phyloP scores from a whole-genome alignment of 2,329 filamentous ascomycete species.

The Fusarium drepaniforme region DNA sequence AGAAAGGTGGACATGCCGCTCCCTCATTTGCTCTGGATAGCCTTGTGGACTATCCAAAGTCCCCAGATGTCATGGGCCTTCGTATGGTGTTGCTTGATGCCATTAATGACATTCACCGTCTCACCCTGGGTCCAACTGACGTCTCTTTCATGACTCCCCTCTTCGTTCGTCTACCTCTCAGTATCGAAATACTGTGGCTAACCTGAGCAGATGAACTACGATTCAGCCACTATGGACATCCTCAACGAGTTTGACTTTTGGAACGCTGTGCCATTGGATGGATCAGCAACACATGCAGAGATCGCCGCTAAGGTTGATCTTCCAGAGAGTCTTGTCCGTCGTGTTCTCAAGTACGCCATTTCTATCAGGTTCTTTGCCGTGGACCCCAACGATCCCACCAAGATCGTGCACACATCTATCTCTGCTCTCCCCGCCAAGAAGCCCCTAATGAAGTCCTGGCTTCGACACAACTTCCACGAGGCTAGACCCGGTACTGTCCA shows the following conservation, averaged over 20 bases:
- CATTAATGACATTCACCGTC: slow-evolving; percentile 14
- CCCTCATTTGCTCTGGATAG: slow-evolving; percentile 21
- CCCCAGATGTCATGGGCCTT: slow-evolving; percentile 23
- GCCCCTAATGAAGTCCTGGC: slow-evolving; percentile 5
- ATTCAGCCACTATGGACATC: slow-evolving; percentile 21
- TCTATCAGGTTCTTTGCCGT: slow-evolving; percentile 52
- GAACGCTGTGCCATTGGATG: slow-evolving; percentile 38
- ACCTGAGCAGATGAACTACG: slow-evolving; percentile 8
- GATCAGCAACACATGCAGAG: slow-evolving; percentile 30
- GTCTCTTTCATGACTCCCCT: slow-evolving; percentile 7
- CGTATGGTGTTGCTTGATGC: slow-evolving; percentile 26
- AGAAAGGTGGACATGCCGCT: slow-evolving; percentile 9
- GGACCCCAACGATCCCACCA: background rate
- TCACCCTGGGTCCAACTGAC: slow-evolving; percentile 26
- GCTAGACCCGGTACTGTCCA: slow-evolving; percentile 47
- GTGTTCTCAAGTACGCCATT: slow-evolving; percentile 52
- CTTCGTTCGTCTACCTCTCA: slow-evolving; percentile 3
- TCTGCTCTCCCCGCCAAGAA: slow-evolving; percentile 41
- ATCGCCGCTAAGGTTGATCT: slow-evolving; percentile 50
- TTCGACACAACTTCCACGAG: slow-evolving; percentile 51
- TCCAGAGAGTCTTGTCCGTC: slow-evolving; percentile 51
- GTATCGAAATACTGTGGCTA: background rate
- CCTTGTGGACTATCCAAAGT: slow-evolving; percentile 16
- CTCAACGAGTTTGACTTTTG: slow-evolving; percentile 41
- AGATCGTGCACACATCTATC: slow-evolving; percentile 50